phyloP scores from a whole-genome alignment of 2,329 filamentous ascomycete genomes.

The Colletotrichum euphorbiae region DNA sequence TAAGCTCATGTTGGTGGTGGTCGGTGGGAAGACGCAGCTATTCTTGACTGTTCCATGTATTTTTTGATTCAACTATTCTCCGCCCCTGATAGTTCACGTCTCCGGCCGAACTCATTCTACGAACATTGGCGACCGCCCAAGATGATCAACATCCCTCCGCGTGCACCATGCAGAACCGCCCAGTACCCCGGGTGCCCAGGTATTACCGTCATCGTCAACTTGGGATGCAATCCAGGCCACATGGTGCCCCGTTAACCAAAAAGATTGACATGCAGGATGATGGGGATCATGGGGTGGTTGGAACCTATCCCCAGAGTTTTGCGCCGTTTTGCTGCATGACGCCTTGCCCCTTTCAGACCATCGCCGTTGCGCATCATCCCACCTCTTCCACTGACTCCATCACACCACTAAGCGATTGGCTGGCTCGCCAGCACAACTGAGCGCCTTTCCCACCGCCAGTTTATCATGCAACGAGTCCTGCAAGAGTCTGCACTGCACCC shows the following conservation, averaged over 20 bases:
- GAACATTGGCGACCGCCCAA: too few relatives aligned
- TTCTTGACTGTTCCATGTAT: too few relatives aligned
- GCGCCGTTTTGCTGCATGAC: background rate
- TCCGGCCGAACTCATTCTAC: too few relatives aligned
- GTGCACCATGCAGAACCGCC: too few relatives aligned
- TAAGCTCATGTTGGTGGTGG: too few relatives aligned
- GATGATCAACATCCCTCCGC: too few relatives aligned
- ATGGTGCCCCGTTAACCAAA: background rate
- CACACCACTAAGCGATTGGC: background rate
- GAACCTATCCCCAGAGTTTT: background rate
- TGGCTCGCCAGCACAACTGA: background rate
- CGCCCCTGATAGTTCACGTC: too few relatives aligned
- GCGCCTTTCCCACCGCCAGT: slow-evolving; percentile 2
- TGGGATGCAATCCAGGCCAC: background rate
- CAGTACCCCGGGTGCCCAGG: slow-evolving; percentile 4
- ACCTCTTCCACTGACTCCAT: background rate
- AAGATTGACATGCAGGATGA: background rate
- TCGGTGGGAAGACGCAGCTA: too few relatives aligned
- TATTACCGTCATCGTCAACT: background rate
- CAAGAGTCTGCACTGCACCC: background rate
- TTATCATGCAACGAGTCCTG: background rate
- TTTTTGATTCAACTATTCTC: too few relatives aligned
- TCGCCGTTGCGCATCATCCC: background rate
- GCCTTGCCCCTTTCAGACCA: background rate
- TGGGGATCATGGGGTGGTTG: too few relatives aligned